Percentiles rank a stretch among this genome's conserved stretches.
Conservation (phyloP, 305 asterid genomes). For the Fraxinus paxiana region DNA sequence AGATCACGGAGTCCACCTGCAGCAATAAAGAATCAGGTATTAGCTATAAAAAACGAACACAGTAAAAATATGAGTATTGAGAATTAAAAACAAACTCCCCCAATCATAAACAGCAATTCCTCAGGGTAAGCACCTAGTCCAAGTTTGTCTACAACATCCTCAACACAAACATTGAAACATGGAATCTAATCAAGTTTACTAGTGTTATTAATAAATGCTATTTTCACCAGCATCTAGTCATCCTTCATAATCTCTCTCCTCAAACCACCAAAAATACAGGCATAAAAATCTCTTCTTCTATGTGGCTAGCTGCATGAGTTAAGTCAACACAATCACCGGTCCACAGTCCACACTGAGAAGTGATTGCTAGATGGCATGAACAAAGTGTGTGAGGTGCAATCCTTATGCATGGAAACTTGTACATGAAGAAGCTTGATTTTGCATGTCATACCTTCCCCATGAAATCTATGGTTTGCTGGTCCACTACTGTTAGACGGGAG, state of each 20-base stretch:
- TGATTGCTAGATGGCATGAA: neutral
- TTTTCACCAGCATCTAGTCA: neutral
- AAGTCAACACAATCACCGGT: neutral
- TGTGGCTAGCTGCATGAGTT: neutral
- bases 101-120: slow-evolving; percentile 18
- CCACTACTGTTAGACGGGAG: neutral
- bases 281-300: neutral
- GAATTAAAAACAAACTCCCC: slow-evolving; percentile 11
- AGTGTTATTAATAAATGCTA: neutral
- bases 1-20: slow-evolving; percentile 85
- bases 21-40: slow-evolving; percentile 27
- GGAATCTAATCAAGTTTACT: neutral
- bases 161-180: neutral
- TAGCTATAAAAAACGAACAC: neutral
- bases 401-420: neutral
- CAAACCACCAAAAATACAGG: neutral
- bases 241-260: slow-evolving; percentile 2
- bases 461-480: neutral
- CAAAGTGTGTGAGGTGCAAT: neutral
- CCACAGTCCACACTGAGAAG: slow-evolving; percentile 3
- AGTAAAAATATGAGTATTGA: neutral
- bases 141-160: slow-evolving; percentile 4
- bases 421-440: neutral
- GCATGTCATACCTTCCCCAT: neutral
- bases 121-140: neutral